Percentiles rank a stretch among this genome's conserved stretches.
These are phyloP conservation scores for Alternaria conjuncta DNA, from an alignment of 2,329 filamentous ascomycete species.

Conservation along the genomic window DNA sequence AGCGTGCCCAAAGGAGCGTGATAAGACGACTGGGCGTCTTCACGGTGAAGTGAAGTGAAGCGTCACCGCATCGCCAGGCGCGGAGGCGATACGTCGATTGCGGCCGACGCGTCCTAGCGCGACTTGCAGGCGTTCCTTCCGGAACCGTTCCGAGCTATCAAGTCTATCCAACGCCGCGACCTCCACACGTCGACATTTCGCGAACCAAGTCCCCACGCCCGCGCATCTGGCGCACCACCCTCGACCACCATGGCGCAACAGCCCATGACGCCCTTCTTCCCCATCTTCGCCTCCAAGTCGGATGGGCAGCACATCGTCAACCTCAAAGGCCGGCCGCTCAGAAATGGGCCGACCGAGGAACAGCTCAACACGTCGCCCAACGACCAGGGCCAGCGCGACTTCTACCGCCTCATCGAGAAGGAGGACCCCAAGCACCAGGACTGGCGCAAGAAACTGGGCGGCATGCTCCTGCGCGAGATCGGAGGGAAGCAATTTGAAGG, in stretches of 20 bases:
- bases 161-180: neutral
- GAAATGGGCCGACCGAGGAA: constrained; percentile 59
- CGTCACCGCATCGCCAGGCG: neutral
- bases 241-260: constrained; percentile 36
- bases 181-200: neutral
- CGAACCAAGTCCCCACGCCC: neutral
- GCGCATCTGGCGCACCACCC: constrained; percentile 9
- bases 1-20: neutral
- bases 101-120: constrained; percentile 12
- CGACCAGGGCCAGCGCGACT: constrained; percentile 61
- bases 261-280: constrained; percentile 55
- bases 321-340: constrained; percentile 57
- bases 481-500: constrained; percentile 46
- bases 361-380: constrained; percentile 62
- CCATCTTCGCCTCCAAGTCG: constrained; percentile 56
- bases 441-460: constrained; percentile 65
- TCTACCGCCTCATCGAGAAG: constrained; percentile 58
- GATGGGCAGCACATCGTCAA: constrained; percentile 58
- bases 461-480: constrained; percentile 63
- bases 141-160: neutral
- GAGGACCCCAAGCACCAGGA: constrained; percentile 63
- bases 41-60: constrained; percentile 11
- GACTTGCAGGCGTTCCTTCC: neutral
- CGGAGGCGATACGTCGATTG: neutral
- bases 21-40: neutral